Base-by-base conservation (phyloP, 768 basidiomycete genomes). In the Pluteus cervinus region DNA sequence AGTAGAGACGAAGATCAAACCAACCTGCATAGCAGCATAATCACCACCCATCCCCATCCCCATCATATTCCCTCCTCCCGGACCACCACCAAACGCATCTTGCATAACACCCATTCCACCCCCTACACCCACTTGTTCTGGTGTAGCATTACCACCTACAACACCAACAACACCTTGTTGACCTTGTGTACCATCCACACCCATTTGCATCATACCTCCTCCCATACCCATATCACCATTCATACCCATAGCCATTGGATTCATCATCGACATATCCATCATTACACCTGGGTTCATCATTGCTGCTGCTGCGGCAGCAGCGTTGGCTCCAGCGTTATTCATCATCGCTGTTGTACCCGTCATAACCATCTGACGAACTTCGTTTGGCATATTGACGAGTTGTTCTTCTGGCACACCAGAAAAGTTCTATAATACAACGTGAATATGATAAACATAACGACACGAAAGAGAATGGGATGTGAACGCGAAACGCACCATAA, bases 331-430 rank as follows among this genome's bases (percentile, higher is more conserved):
- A n/a, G 65, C 78, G 41, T 71, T 71, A 40, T 73, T 73, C 84
- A 86, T 83, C 74, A 87, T 79, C 7, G 81, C 74, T 15, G 76
- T 78, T 43, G 85, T 78, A 12, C 84, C 81, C 6, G 85, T 81
- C 78, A 90, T 85, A 37, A 89, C 83, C 84, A 89, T 89, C 42
- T 81, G 79, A 25, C 86, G 81, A 40, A 89, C 69, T 41, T 91
- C 88, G 1, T 81, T 77, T 7, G 86, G 88, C 25, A 92, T 71
- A 23, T 76, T 78, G 20, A 78, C 68, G 26, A 87, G 68, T 53
- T 85, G 86, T 37, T 86, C 86, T 58, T 90, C 89, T 31, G 74
- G 73, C 81, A 90, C 83, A 7, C 76, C 82, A 1, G 85, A 68
- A 53, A 89, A 86, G 54, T 81, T 87, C 86, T 89, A 48, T 2